Percentiles rank a stretch among this genome's conserved stretches.
These are phyloP conservation scores for Zasmidium cellare DNA, from an alignment of 2,329 filamentous ascomycete genomes.

Conservation along the genomic window DNA sequence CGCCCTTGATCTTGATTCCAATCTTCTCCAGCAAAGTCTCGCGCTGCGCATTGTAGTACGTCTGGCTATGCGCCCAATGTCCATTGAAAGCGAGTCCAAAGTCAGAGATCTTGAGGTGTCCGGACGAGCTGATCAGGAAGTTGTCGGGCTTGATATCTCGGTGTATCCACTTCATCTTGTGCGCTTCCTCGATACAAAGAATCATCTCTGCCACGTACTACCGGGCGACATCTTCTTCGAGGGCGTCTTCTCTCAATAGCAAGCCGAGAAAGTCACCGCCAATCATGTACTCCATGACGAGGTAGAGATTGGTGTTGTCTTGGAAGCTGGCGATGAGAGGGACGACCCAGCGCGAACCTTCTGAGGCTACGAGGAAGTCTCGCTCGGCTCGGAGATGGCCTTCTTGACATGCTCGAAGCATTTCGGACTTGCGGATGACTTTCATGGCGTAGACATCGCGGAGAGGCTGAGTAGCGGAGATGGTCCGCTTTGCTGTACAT, in stretches of 20 bases:
- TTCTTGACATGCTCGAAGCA: constrained; percentile 88
- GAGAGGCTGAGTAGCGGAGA: constrained; percentile 30
- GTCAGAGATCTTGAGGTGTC: constrained; percentile 93
- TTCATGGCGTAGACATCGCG: constrained; percentile 90
- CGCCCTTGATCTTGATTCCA: constrained; percentile 71
- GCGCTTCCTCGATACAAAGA: constrained; percentile 87
- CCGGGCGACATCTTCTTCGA: constrained; percentile 74
- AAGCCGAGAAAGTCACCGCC: constrained; percentile 91
- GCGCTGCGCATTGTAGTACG: constrained; percentile 81
- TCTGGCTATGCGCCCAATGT: constrained; percentile 88
- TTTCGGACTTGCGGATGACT: constrained; percentile 89
- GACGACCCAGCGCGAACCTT: constrained; percentile 88
- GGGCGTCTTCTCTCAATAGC: constrained; percentile 78
- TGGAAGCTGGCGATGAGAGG: constrained; percentile 87
- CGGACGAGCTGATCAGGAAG: constrained; percentile 83
- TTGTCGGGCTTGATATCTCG: constrained; percentile 97
- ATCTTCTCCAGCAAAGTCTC: constrained; percentile 77
- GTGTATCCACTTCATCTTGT: constrained; percentile 86
- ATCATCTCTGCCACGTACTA: constrained; percentile 98
- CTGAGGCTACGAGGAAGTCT: constrained; percentile 86
- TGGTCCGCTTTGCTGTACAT: constrained; percentile 27
- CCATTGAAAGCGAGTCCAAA: constrained; percentile 95
- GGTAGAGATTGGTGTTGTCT: constrained; percentile 78
- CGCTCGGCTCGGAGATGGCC: constrained; percentile 87
- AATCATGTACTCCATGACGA: constrained; percentile 98